Conservation (phyloP, 331 rosid species). For the Quercus lobata region DNA sequence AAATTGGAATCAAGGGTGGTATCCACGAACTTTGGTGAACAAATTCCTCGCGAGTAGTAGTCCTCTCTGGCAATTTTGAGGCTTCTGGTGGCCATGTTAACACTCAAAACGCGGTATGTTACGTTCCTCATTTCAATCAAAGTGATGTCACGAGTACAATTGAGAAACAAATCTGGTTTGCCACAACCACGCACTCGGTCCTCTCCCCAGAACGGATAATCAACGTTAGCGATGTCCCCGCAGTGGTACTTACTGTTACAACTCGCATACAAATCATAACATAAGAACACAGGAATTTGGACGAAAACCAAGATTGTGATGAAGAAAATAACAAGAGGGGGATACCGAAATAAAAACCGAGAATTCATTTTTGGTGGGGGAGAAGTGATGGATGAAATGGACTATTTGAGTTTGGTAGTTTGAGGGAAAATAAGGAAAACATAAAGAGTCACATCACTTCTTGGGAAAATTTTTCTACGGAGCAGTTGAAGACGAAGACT, state of each 20-base stretch:
- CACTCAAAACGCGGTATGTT: constrained; percentile 25
- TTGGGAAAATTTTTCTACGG: no score
- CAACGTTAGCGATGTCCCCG: constrained; percentile 23
- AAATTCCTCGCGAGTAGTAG: constrained; percentile 22
- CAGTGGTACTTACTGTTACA: constrained; percentile 33
- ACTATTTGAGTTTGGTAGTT: no score
- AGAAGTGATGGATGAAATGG: no score
- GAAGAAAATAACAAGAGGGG: constrained; percentile 1
- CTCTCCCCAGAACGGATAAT: constrained; percentile 65
- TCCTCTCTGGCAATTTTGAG: constrained; percentile 45
- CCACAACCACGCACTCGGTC: constrained; percentile 46
- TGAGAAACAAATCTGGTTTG: constrained; percentile 40
- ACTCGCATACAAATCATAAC: constrained; percentile 3
- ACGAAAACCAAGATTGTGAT: constrained; percentile 8
- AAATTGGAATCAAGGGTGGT: constrained; percentile 29
- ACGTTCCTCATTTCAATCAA: constrained; percentile 31
- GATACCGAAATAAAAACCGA: not conserved
- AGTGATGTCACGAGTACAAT: constrained; percentile 9
- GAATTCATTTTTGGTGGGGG: constrained; percentile 19
- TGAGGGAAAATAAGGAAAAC: no score
- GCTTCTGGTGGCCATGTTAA: not conserved
- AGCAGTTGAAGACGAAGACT: no score
- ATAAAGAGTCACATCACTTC: no score
- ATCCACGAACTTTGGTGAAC: constrained; percentile 24
- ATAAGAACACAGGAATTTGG: constrained; percentile 17